A percentile compares a stretch with the other conserved stretches of the same genome.
Evolutionary conservation across 202 grass and related monocot genomes (phyloP).

Genomic region (Saccharum hybrid): DNA sequence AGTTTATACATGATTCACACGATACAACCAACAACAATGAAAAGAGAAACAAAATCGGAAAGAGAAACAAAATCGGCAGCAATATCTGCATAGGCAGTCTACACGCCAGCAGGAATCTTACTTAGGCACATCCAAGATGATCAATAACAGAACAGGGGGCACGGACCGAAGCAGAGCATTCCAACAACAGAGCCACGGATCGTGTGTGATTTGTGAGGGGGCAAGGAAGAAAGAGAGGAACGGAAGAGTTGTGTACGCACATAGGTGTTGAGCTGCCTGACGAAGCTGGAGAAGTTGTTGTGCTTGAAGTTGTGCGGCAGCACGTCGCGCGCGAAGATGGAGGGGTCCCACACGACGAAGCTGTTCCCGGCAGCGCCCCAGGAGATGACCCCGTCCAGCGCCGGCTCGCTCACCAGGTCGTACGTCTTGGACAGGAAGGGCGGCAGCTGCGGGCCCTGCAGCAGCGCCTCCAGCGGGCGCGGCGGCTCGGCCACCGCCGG

Average conservation of each 20-base stretch:
- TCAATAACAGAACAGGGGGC: constrained; percentile 13
- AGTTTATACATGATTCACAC: constrained; percentile 25
- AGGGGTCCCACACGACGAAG: constrained; percentile 86
- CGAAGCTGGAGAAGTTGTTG: constrained; percentile 98
- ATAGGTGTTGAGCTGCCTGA: constrained; percentile 99
- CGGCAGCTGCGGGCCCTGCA: constrained; percentile 61
- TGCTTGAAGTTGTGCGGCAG: constrained; percentile 92
- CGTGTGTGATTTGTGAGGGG: not conserved
- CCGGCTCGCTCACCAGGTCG: constrained; percentile 75
- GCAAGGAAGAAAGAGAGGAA: not conserved
- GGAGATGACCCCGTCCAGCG: constrained; percentile 78
- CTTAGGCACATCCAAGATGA: constrained; percentile 25
- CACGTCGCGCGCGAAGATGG: constrained; percentile 66
- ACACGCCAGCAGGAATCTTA: constrained; percentile 38
- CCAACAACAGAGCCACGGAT: not conserved
- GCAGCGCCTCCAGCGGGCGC: constrained; percentile 66
- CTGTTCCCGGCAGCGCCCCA: constrained; percentile 79
- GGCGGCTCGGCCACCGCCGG: constrained; percentile 9
- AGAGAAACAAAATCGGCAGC: constrained; percentile 15
- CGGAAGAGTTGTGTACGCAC: constrained; percentile 62
- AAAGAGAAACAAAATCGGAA: too few species aligned
- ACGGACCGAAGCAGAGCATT: not conserved
- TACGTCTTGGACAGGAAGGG: constrained; percentile 94
- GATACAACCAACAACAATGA: constrained; percentile 14
- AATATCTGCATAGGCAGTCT: constrained; percentile 43